Evolutionary conservation across 371 early-diverging fungal genomes (phyloP).

Genomic region (Capniomyces stellatus): DNA sequence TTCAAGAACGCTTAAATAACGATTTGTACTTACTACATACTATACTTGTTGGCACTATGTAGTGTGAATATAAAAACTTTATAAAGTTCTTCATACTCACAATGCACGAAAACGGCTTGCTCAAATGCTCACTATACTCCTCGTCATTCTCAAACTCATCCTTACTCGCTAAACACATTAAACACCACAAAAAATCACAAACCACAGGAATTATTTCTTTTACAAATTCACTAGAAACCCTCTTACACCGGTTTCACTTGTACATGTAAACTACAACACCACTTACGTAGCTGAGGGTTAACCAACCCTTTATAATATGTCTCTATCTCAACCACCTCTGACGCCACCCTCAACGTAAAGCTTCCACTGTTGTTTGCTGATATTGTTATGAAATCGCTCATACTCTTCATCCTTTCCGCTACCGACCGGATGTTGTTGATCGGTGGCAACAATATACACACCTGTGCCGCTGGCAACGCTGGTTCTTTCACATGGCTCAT

Average conservation of each 20-base stretch:
- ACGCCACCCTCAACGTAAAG: constrained; percentile 23
- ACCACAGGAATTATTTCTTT: neutral
- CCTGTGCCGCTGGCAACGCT: constrained; percentile 19
- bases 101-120: constrained; percentile 5
- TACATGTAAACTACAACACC: neutral
- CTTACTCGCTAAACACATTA: neutral
- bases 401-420: constrained; percentile 30
- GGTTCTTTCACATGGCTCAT: constrained; percentile 24
- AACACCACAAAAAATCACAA: too few species aligned
- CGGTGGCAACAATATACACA: constrained; percentile 34
- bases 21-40: constrained; percentile 24
- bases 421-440: constrained; percentile 27
- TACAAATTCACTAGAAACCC: neutral
- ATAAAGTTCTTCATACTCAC: constrained; percentile 37
- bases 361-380: constrained; percentile 34
- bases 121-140: neutral
- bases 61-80: constrained; percentile 35
- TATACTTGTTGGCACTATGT: constrained; percentile 32
- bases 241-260: too few species aligned
- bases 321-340: constrained; percentile 30
- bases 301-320: constrained; percentile 29
- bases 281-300: constrained; percentile 22
- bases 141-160: neutral
- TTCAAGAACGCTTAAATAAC: too few species aligned
- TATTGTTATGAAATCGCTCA: constrained; percentile 25